These are phyloP conservation scores for Dictyostelium citrinum DNA, from an alignment of 78 protist species.

Conservation along the genomic window DNA sequence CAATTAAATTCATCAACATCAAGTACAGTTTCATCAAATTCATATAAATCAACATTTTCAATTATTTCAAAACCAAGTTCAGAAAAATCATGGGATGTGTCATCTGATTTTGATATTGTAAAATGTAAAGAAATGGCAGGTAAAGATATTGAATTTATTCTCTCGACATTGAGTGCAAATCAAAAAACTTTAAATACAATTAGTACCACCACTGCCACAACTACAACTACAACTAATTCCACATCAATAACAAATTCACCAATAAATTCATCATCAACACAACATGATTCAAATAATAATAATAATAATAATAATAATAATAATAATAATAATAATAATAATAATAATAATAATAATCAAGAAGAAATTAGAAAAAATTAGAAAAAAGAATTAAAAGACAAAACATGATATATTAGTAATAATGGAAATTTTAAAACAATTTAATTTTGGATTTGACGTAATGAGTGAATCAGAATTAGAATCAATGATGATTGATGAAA, in stretches of 20 bases:
- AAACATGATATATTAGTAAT: constrained; percentile 8
- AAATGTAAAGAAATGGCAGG: not conserved
- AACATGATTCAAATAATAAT: not conserved
- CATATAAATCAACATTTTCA: not conserved
- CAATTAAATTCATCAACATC: constrained; percentile 4
- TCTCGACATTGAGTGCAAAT: not conserved
- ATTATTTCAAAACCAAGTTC: constrained; percentile 18
- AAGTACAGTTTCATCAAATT: not conserved
- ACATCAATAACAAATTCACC: not conserved
- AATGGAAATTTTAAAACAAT: constrained; percentile 52
- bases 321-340: too few relatives aligned
- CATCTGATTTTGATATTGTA: not conserved
- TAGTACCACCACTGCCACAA: not conserved
- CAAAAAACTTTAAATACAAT: constrained; percentile 18
- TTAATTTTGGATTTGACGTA: constrained; percentile 46
- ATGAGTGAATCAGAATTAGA: not conserved
- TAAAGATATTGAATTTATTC: constrained; percentile 22
- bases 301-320: too few relatives aligned
- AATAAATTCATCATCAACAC: not conserved
- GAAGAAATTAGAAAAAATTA: constrained; percentile 26
- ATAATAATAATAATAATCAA: not conserved
- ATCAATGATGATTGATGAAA: constrained; percentile 15
- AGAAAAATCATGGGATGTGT: constrained; percentile 27
- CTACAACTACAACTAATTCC: not conserved
- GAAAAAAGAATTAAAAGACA: constrained; percentile 35